Base-by-base conservation (phyloP, 2,329 filamentous ascomycete species). In the Fusarium concolor region DNA sequence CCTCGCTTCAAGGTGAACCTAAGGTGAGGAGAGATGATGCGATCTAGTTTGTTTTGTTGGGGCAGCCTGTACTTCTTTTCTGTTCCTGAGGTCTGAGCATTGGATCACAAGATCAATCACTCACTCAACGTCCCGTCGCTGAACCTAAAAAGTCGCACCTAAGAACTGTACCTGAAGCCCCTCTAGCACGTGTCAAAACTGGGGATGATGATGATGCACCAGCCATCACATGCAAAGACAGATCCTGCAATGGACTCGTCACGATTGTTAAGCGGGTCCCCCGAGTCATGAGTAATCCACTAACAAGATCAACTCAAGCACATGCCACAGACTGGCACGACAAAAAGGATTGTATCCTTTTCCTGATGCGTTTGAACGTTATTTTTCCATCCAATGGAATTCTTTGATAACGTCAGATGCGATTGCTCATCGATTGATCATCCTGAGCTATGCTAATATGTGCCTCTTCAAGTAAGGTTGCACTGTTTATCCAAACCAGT, bases 151-250 rank as follows among this genome's bases (percentile, higher is more conserved):
- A 49, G 20, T 37, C 35, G 38, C 31, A 60, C 47, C 45, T 39
- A 56, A 38, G 38, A 59, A 37, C 31, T 58, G 65, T 70, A 50
- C 56, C 66, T 67, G 56, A 70, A 56, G 61, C 52, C 57, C 56
- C 35, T 46, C 62, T 62, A 74, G 72, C 72, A 74, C 72, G 71
- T 74, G 72, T 74, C 72, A 74, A 61, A 73, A 53, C 68, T 57
- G 67, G 69, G 55, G 59, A 70, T 62, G 69, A 58, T 63, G 57
- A 33, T 33, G 29, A 64, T 64, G 61, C 47, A 58, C 44, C 50
- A 24, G 58, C 10, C 61, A 64, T 73, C 71, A 73, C 71, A 73
- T 73, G 71, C 68, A 62, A 74, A 69, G 54, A 52, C 22, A 45
- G 28, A 56, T 43, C 41, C 51, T 49, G 45, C 38, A 39, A 29